phyloP scores from a whole-genome alignment of 495 filamentous ascomycete species.

The Lepidopterella palustris region DNA sequence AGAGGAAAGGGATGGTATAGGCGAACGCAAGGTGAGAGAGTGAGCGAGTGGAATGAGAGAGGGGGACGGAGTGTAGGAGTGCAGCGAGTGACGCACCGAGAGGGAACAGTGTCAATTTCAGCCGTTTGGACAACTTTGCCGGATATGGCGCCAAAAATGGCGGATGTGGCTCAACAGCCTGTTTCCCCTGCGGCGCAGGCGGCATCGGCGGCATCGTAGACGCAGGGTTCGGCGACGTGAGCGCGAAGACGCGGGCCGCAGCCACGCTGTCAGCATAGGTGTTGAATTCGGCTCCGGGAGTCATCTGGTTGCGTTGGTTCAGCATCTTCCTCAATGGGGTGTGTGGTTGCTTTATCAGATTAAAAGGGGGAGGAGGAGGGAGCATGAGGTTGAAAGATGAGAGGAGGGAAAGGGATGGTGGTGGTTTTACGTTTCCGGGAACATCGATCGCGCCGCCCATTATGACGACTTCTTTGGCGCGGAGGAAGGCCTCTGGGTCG shows the following conservation, averaged over 20 bases:
- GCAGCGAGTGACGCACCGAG: constrained; percentile 43
- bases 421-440: constrained; percentile 60
- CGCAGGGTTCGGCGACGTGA: constrained; percentile 71
- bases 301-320: constrained; percentile 39
- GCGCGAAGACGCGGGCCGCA: constrained; percentile 79
- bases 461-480: constrained; percentile 83
- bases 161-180: constrained; percentile 30
- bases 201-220: constrained; percentile 60
- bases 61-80: neutral
- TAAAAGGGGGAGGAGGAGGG: constrained; percentile 23
- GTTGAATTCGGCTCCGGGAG: constrained; percentile 48
- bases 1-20: neutral
- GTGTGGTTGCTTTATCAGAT: constrained; percentile 31
- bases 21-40: neutral
- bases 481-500: constrained; percentile 79
- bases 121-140: constrained; percentile 50
- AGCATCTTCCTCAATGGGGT: constrained; percentile 28
- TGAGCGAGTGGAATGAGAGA: neutral
- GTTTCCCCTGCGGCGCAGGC: constrained; percentile 37
- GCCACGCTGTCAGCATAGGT: constrained; percentile 49
- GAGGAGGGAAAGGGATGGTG: neutral
- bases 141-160: constrained; percentile 60
- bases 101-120: constrained; percentile 77
- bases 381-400: neutral
- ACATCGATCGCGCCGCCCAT: constrained; percentile 87